A percentile compares a stretch with the other conserved stretches of the same genome.
These are phyloP conservation scores for Yarrowia deformans DNA, from an alignment of 805 yeast species.

Conservation along the genomic window DNA sequence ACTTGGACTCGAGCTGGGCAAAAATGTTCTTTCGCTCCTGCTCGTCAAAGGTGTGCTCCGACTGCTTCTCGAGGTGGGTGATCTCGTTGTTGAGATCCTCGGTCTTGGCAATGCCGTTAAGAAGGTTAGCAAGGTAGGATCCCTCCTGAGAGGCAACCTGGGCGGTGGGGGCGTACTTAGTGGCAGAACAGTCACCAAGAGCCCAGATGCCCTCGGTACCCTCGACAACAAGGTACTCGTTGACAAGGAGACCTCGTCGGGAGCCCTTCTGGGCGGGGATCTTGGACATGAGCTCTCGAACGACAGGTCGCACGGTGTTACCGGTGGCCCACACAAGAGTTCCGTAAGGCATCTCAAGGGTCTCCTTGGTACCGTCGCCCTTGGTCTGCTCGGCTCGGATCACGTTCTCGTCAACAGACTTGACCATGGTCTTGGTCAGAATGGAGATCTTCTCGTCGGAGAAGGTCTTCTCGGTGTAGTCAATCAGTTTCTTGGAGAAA, in stretches of 20 bases:
- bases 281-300: constrained; percentile 68
- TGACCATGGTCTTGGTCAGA: constrained; percentile 85
- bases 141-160: constrained; percentile 98
- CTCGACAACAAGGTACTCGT: constrained; percentile 80
- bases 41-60: constrained; percentile 44
- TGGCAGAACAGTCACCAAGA: constrained; percentile 90
- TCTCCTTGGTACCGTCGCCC: constrained; percentile 69
- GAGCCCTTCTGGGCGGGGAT: constrained; percentile 78
- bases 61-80: constrained; percentile 51
- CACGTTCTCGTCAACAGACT: constrained; percentile 73
- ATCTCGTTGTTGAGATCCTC: constrained; percentile 52
- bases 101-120: constrained; percentile 59
- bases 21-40: constrained; percentile 52
- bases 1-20: constrained; percentile 58
- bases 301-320: constrained; percentile 83
- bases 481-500: constrained; percentile 54
- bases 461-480: constrained; percentile 82
- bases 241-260: constrained; percentile 87
- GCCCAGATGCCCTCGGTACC: constrained; percentile 88
- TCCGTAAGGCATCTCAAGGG: constrained; percentile 82
- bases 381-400: constrained; percentile 74
- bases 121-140: constrained; percentile 73
- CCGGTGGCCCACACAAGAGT: constrained; percentile 98
- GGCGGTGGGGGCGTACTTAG: constrained; percentile 93
- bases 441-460: constrained; percentile 72